Evolutionary conservation across 2,329 filamentous ascomycete species (phyloP).

Genomic region (Fusarium sp.): DNA sequence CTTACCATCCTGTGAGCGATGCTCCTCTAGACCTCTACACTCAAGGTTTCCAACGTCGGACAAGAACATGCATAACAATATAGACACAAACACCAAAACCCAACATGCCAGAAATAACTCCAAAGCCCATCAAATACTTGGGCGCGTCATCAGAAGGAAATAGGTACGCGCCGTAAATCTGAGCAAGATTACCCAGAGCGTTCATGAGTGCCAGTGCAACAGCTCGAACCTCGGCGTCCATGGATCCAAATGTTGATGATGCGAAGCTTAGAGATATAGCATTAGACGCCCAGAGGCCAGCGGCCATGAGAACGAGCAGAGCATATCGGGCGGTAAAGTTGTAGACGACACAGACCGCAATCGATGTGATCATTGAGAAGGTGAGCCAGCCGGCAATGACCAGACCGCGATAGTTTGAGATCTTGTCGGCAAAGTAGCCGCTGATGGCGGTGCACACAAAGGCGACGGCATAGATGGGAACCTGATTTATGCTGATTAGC

Average conservation of each 20-base stretch:
- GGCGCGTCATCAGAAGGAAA: slow-evolving; percentile 61
- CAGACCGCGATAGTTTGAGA: background rate
- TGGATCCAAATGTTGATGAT: slow-evolving; percentile 60
- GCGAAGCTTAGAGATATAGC: slow-evolving; percentile 62
- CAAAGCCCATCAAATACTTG: slow-evolving; percentile 60
- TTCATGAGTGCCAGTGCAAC: slow-evolving; percentile 63
- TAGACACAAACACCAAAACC: background rate
- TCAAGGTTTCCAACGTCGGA: background rate
- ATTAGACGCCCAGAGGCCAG: slow-evolving; percentile 65
- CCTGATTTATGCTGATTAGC: background rate
- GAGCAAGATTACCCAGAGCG: slow-evolving; percentile 64
- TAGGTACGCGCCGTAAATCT: slow-evolving; percentile 66
- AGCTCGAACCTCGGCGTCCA: slow-evolving; percentile 60
- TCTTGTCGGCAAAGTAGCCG: slow-evolving; percentile 50
- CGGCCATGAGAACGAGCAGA: slow-evolving; percentile 65
- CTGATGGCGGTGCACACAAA: slow-evolving; percentile 61
- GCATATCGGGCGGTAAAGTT: slow-evolving; percentile 63
- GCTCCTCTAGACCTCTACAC: too few relatives aligned
- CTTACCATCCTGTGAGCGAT: too few relatives aligned
- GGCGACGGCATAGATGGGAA: slow-evolving; percentile 64
- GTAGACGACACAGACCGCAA: slow-evolving; percentile 60
- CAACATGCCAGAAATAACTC: slow-evolving; percentile 29
- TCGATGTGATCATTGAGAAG: slow-evolving; percentile 29
- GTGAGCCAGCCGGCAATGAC: background rate
- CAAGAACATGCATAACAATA: background rate